A percentile compares a stretch with the other conserved stretches of the same genome.
These are phyloP conservation scores for Trametes versicolor DNA, from an alignment of 1,284 basidiomycete species.

Conservation along the genomic window DNA sequence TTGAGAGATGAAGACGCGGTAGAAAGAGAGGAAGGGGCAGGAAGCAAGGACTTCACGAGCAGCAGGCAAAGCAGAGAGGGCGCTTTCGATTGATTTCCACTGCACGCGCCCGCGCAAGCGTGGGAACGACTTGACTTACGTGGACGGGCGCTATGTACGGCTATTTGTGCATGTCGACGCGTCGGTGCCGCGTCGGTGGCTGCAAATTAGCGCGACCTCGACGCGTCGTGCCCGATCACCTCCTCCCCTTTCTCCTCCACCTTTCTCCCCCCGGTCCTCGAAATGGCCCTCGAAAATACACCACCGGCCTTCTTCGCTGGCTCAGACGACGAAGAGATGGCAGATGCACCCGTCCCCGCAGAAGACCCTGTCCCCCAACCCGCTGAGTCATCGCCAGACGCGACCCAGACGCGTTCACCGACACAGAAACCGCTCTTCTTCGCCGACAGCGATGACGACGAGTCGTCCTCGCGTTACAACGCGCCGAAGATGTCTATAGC, in stretches of 20 bases:
- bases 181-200: slow-evolving; percentile 42
- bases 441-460: slow-evolving; percentile 67
- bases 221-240: background rate
- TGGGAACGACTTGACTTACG: slow-evolving; percentile 24
- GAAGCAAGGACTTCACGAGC: slow-evolving; percentile 5
- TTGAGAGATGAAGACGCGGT: slow-evolving; percentile 47
- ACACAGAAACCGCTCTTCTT: slow-evolving; percentile 57
- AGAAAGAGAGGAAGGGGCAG: slow-evolving; percentile 3
- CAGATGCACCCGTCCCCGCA: background rate
- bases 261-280: background rate
- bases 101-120: slow-evolving; percentile 19
- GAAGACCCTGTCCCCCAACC: slow-evolving; percentile 3
- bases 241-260: background rate
- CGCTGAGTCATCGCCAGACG: slow-evolving; percentile 20
- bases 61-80: slow-evolving; percentile 8
- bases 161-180: slow-evolving; percentile 33
- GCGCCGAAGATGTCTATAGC: background rate
- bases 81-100: slow-evolving; percentile 32
- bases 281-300: slow-evolving; percentile 20
- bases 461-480: slow-evolving; percentile 32
- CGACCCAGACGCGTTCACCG: slow-evolving; percentile 14
- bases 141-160: slow-evolving; percentile 3
- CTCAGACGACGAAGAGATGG: slow-evolving; percentile 47
- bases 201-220: slow-evolving; percentile 32
- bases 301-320: slow-evolving; percentile 49